These are phyloP conservation scores for Botrytis porri DNA, from an alignment of 2,329 filamentous ascomycete genomes.

Conservation along the genomic window DNA sequence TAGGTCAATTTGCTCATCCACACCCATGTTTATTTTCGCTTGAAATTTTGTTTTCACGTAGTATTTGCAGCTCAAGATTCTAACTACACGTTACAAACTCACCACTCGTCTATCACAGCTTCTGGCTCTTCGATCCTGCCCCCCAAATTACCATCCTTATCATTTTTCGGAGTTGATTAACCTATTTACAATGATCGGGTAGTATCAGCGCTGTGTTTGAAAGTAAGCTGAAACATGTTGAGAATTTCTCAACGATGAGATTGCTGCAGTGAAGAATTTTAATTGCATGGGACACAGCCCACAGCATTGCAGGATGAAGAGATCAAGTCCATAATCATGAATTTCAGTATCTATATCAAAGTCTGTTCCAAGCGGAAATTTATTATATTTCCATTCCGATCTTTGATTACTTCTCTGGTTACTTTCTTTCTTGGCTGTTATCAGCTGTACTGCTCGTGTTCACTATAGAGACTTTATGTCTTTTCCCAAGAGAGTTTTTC, in stretches of 20 bases:
- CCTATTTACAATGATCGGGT: no score
- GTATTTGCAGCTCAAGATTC: neutral
- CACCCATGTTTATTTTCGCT: neutral
- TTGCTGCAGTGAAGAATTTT: no score
- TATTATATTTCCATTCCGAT: neutral
- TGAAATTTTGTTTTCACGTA: neutral
- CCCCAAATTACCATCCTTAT: no score
- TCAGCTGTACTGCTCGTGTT: neutral
- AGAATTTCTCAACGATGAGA: no score
- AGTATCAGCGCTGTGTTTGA: no score
- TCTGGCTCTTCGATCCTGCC: no score
- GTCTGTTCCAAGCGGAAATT: neutral
- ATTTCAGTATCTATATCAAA: neutral
- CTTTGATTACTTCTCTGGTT: neutral
- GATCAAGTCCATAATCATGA: neutral
- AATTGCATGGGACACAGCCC: no score
- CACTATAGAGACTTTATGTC: neutral
- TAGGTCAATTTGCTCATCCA: neutral
- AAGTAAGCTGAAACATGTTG: no score
- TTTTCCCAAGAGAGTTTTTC: neutral
- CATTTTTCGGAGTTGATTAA: no score
- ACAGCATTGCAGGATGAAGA: no score
- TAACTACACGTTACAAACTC: no score
- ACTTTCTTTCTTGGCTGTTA: neutral
- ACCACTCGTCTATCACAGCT: no score